Percentiles rank a stretch among this genome's conserved stretches.
Evolutionary conservation across 1,139 yeast species (phyloP).

Genomic region (Citeromyces siamensis): DNA sequence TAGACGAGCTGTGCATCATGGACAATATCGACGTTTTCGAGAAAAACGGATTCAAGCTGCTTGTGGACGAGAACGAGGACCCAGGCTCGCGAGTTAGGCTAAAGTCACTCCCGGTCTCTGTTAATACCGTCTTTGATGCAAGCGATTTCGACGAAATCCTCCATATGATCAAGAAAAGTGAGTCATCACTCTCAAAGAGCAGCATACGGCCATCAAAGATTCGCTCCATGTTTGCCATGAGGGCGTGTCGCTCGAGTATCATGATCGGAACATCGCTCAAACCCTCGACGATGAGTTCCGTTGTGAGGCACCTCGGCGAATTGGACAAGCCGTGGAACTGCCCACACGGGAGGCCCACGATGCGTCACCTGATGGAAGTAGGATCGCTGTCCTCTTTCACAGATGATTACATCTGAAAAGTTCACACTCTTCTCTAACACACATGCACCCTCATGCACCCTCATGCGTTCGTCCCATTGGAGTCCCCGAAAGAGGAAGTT

Average conservation of each 20-base stretch:
- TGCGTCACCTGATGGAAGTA: conserved; percentile 73
- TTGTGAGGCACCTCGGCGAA: conserved; percentile 55
- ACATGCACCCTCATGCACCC: too few species aligned
- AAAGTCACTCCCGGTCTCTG: conserved; percentile 61
- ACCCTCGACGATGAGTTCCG: conserved; percentile 43
- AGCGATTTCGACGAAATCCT: conserved; percentile 71
- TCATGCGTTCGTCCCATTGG: too few species aligned
- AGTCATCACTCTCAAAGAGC: conserved; percentile 22
- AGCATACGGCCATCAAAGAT: conserved; percentile 64
- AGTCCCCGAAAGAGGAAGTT: too few species aligned
- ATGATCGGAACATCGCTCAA: conserved; percentile 81
- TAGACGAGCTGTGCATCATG: conserved; percentile 63
- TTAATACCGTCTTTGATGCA: conserved; percentile 49
- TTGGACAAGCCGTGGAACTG: conserved; percentile 97
- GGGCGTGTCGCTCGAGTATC: conserved; percentile 88
- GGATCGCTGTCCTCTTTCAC: conserved; percentile 31
- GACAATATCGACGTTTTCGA: conserved; percentile 46
- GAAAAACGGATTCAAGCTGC: conserved; percentile 65
- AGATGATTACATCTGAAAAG: conserved; percentile 21
- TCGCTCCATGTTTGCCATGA: conserved; percentile 77
- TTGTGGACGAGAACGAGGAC: conserved; percentile 30
- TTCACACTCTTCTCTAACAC: too few species aligned
- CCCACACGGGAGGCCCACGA: conserved; percentile 97
- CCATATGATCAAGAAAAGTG: conserved; percentile 36
- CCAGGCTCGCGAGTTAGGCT: conserved; percentile 51